Evolutionary conservation across 345 rosid species (phyloP).

Genomic region (Arabis hirsuta): DNA sequence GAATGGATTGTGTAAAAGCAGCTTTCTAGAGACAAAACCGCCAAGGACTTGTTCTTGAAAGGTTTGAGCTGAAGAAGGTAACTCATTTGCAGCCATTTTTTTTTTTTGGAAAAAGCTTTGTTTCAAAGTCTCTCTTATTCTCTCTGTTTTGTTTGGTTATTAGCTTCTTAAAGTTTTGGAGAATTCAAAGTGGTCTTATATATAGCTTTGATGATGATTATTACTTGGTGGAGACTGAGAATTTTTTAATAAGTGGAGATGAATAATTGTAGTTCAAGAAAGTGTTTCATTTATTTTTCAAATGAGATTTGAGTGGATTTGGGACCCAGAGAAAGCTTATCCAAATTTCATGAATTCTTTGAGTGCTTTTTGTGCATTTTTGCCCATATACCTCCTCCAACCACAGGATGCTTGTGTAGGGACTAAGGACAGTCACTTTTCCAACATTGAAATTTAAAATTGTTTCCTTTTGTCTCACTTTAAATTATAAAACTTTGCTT

Average conservation of each 20-base stretch:
- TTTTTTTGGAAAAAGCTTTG: conserved; percentile 7
- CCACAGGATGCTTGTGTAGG: conserved; percentile 44
- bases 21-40: conserved; percentile 42
- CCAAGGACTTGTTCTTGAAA: conserved; percentile 37
- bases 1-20: conserved; percentile 44
- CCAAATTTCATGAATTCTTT: conserved; percentile 24
- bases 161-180: not conserved
- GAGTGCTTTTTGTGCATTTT: conserved; percentile 36
- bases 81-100: conserved; percentile 31
- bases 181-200: conserved; percentile 31
- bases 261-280: conserved; percentile 31
- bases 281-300: conserved; percentile 14
- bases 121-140: conserved; percentile 12
- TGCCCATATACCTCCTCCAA: conserved; percentile 32
- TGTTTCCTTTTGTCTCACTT: conserved; percentile 36
- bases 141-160: conserved; percentile 25
- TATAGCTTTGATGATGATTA: conserved; percentile 24
- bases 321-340: conserved; percentile 40
- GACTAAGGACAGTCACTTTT: conserved; percentile 23
- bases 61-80: conserved; percentile 39
- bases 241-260: conserved; percentile 12
- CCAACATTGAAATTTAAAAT: conserved; percentile 5
- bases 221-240: conserved; percentile 22
- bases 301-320: conserved; percentile 33
- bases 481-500: conserved; percentile 16